These are phyloP conservation scores for Claviceps cyperi DNA, from an alignment of 2,329 filamentous ascomycete species.

Conservation along the genomic window DNA sequence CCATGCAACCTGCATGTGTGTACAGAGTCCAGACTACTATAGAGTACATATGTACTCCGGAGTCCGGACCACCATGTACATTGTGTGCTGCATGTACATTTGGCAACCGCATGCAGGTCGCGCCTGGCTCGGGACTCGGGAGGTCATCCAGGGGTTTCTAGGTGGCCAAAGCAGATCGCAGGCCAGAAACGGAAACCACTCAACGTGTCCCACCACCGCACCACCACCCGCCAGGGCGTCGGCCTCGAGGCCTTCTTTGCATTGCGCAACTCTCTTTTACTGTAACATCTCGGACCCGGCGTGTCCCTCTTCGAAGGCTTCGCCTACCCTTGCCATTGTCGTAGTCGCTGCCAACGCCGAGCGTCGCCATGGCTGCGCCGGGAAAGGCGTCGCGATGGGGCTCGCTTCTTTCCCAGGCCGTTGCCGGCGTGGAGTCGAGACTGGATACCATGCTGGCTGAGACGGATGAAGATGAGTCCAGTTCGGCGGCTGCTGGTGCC, in stretches of 20 bases:
- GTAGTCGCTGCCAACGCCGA: not conserved
- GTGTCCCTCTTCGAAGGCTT: not conserved
- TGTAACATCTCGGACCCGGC: not conserved
- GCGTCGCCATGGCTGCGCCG: constrained; percentile 30
- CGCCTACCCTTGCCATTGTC: not conserved
- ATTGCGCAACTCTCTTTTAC: not conserved
- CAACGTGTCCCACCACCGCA: too few relatives aligned
- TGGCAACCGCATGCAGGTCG: too few relatives aligned
- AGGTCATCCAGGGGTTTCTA: too few relatives aligned
- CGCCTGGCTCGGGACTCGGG: too few relatives aligned
- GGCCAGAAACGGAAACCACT: too few relatives aligned
- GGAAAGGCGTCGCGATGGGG: constrained; percentile 50
- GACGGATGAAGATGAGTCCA: constrained; percentile 37
- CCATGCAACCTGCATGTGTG: too few relatives aligned
- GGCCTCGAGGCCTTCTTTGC: not conserved
- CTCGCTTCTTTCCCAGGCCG: constrained; percentile 72
- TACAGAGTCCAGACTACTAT: too few relatives aligned
- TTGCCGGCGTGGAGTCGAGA: constrained; percentile 84
- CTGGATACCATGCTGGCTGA: constrained; percentile 86
- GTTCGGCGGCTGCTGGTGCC: not conserved
- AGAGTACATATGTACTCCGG: too few relatives aligned
- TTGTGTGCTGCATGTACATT: too few relatives aligned
- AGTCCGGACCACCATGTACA: too few relatives aligned
- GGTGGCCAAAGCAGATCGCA: too few relatives aligned
- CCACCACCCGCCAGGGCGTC: not conserved